Percentiles rank a stretch among this genome's conserved stretches.
These are phyloP conservation scores for Millerago galiae DNA, from an alignment of 805 yeast species.

Conservation along the genomic window DNA sequence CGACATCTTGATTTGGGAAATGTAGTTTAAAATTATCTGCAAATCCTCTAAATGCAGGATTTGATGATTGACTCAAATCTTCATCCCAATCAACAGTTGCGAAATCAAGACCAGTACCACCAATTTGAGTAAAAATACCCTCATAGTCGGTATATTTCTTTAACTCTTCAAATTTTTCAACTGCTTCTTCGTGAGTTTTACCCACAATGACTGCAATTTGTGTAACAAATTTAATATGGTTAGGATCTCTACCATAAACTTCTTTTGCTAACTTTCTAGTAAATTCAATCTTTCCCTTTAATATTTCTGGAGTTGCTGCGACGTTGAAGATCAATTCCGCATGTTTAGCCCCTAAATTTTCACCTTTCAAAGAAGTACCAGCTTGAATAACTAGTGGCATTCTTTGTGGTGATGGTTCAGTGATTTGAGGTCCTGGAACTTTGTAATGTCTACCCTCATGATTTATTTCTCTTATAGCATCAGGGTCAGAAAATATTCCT, in stretches of 20 bases:
- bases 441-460: constrained; percentile 14
- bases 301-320: constrained; percentile 25
- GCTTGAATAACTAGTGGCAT: constrained; percentile 35
- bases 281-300: constrained; percentile 17
- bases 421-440: constrained; percentile 32
- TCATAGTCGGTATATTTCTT: constrained; percentile 28
- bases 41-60: constrained; percentile 21
- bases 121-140: constrained; percentile 33
- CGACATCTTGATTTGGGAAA: constrained; percentile 11
- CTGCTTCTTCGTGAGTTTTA: constrained; percentile 34
- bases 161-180: constrained; percentile 25
- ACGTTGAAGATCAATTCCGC: constrained; percentile 33
- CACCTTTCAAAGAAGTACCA: constrained; percentile 31
- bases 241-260: constrained; percentile 19
- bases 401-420: constrained; percentile 34
- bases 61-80: constrained; percentile 25
- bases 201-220: constrained; percentile 22
- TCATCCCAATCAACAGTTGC: constrained; percentile 30
- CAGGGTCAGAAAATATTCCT: constrained; percentile 28
- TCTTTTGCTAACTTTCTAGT: constrained; percentile 26
- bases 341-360: constrained; percentile 31
- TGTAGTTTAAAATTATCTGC: constrained; percentile 22
- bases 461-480: constrained; percentile 29
- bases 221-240: constrained; percentile 13
- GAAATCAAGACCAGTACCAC: constrained; percentile 36